phyloP scores from a whole-genome alignment of 345 rosid genomes.

The Syzygium grande region DNA sequence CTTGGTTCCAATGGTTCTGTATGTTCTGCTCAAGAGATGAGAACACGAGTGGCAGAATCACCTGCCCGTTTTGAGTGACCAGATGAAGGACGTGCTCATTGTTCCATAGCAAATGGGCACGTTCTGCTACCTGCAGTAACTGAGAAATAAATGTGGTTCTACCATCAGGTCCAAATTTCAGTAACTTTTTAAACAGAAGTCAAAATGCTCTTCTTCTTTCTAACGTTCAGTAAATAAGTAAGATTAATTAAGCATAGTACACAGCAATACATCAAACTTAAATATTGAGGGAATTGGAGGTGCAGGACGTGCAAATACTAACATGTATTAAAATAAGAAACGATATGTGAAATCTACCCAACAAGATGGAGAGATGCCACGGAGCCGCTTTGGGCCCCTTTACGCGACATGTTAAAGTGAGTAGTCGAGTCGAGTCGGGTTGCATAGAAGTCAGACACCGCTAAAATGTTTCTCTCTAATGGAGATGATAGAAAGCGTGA shows the following conservation, averaged over 20 bases:
- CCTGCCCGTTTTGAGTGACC: slow-evolving; percentile 39
- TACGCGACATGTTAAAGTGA: too few species aligned
- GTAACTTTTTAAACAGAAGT: background rate
- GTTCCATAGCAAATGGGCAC: slow-evolving; percentile 74
- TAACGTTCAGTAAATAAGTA: background rate
- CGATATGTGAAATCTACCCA: too few species aligned
- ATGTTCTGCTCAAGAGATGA: slow-evolving; percentile 54
- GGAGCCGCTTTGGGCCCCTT: too few species aligned
- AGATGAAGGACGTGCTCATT: slow-evolving; percentile 58
- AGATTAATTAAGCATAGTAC: background rate
- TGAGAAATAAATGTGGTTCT: background rate
- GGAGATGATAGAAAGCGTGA: too few species aligned
- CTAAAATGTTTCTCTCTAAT: too few species aligned
- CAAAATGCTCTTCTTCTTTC: background rate
- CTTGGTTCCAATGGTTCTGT: slow-evolving; percentile 68
- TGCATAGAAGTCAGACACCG: too few species aligned
- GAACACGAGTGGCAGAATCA: slow-evolving; percentile 46
- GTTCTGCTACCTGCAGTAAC: slow-evolving; percentile 63
- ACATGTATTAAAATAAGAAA: too few species aligned
- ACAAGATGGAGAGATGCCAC: too few species aligned
- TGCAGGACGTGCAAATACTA: too few species aligned
- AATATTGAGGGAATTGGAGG: too few species aligned
- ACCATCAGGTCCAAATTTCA: background rate
- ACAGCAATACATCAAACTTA: background rate
- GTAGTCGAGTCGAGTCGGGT: too few species aligned